Base-by-base conservation (phyloP, 495 filamentous ascomycete genomes). In the Letharia columbiana region DNA sequence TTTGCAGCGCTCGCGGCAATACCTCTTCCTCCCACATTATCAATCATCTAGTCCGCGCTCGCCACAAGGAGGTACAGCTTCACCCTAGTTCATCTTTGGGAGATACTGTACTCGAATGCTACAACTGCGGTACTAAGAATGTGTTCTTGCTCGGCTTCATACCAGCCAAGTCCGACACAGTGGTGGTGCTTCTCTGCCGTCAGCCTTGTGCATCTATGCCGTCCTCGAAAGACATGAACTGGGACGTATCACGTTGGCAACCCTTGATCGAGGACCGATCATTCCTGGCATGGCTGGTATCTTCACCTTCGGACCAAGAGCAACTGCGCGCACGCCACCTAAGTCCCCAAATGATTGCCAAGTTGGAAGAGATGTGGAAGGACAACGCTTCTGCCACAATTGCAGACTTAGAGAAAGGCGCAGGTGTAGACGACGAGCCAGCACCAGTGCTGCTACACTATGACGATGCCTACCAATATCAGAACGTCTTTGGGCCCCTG, bases 221-320 rank as follows among this genome's bases (percentile, higher is more conserved):
- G 7, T 96, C 93, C 15, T 91, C 91, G n/a, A 99, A 99, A 78
- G 94, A 98, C 72, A 99, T 99, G 94, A 98, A 93, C 75, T 99
- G 94, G 94, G 94, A 99, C 77, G 93, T 92, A 18, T 96, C 95
- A 11, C 87, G 92, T 69, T 99, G 94, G 94, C 92, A 98, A 71
- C 94, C 94, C 4, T 81, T 99, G 47, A 97, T 99, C 67, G 92
- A 97, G 73, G 94, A 99, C 71, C 91, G 94, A 40, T 93, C 92
- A 11, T 99, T 99, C 72, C 77, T 99, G 37, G 84, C 86, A 47
- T 99, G 94, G 94, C 89, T 99, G 60, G 94, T 99, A 39, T 85
- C 86, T 60, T 82, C 88, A 15, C 94, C 94, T 13, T 88, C 90
- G 20, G 94, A 99, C 74, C 90, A 92, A 68, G 94, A 99, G 76